These are phyloP conservation scores for Colletotrichum shisoi DNA, from an alignment of 2,329 filamentous ascomycete species.

Conservation along the genomic window DNA sequence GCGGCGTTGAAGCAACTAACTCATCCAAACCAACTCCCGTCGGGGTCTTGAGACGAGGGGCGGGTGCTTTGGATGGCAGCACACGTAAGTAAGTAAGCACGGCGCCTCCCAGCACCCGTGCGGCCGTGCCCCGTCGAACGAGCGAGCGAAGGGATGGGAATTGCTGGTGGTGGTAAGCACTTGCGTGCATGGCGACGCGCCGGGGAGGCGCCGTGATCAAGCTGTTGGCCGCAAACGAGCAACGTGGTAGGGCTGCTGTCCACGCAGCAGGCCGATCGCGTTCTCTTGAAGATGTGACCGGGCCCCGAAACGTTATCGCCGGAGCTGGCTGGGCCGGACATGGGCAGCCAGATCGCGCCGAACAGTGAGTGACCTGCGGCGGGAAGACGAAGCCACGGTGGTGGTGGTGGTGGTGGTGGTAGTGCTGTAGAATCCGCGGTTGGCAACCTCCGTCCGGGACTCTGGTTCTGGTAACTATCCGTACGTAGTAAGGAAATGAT, in stretches of 20 bases:
- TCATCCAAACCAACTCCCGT: not conserved
- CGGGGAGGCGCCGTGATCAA: conserved; percentile 2
- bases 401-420: too few relatives aligned
- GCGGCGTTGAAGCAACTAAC: not conserved
- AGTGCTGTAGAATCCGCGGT: not conserved
- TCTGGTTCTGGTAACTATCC: conserved; percentile 13
- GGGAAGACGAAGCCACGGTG: too few relatives aligned
- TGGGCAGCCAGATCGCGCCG: not conserved
- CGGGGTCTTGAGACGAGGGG: not conserved
- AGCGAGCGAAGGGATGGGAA: not conserved
- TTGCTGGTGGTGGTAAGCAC: conserved; percentile 1
- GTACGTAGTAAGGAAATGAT: conserved; percentile 26
- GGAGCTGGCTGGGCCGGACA: conserved; percentile 6
- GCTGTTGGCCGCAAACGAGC: not conserved
- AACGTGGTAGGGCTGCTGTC: not conserved
- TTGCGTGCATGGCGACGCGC: not conserved
- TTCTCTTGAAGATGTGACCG: not conserved
- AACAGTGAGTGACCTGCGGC: not conserved
- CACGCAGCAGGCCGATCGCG: not conserved
- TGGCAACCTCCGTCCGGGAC: not conserved
- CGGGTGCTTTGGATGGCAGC: not conserved
- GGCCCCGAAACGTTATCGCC: conserved; percentile 7
- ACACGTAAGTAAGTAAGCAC: not conserved
- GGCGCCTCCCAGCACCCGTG: not conserved
- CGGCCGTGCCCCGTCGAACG: not conserved